Percentiles rank a stretch among this genome's conserved stretches.
phyloP scores from a whole-genome alignment of 768 basidiomycete genomes.

The Tephrocybe sp. region DNA sequence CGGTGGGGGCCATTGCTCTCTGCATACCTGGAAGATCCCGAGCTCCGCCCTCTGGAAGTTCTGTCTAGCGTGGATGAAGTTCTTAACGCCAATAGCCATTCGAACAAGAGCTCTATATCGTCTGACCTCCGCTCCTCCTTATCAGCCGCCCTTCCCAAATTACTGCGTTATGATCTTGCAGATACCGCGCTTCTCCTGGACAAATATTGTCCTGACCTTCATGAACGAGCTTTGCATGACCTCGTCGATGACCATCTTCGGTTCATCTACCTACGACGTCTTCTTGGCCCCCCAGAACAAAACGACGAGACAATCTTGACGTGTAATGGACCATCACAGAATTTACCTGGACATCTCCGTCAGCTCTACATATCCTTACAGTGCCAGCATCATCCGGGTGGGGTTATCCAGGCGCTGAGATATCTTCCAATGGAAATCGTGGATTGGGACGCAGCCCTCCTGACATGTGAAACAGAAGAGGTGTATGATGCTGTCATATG shows the following conservation, averaged over 20 bases:
- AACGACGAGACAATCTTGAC: constrained; percentile 30
- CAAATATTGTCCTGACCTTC: constrained; percentile 60
- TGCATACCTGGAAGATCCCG: constrained; percentile 74
- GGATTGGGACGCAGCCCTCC: constrained; percentile 53
- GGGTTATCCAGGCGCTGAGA: constrained; percentile 61
- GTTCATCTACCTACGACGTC: constrained; percentile 72
- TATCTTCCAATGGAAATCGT: constrained; percentile 50
- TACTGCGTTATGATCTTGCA: constrained; percentile 59
- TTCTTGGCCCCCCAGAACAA: constrained; percentile 54
- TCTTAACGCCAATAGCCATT: constrained; percentile 42
- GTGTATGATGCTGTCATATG: constrained; percentile 82
- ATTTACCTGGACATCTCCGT: constrained; percentile 50
- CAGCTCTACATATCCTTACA: constrained; percentile 70
- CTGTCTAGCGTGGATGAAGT: constrained; percentile 67
- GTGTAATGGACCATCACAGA: constrained; percentile 32
- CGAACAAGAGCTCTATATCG: constrained; percentile 52
- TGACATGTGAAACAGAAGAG: constrained; percentile 62
- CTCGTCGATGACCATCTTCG: constrained; percentile 49
- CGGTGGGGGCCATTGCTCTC: constrained; percentile 73
- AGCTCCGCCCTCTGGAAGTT: constrained; percentile 55
- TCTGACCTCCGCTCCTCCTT: constrained; percentile 53
- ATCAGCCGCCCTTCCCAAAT: constrained; percentile 55
- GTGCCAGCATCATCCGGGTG: constrained; percentile 64
- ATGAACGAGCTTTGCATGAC: constrained; percentile 55
- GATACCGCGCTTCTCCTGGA: constrained; percentile 76